Evolutionary conservation across 352 stramenopile genomes (phyloP), one percentile per base, ranked within the genome.

Genomic region (Blastocystis sp.): DNA sequence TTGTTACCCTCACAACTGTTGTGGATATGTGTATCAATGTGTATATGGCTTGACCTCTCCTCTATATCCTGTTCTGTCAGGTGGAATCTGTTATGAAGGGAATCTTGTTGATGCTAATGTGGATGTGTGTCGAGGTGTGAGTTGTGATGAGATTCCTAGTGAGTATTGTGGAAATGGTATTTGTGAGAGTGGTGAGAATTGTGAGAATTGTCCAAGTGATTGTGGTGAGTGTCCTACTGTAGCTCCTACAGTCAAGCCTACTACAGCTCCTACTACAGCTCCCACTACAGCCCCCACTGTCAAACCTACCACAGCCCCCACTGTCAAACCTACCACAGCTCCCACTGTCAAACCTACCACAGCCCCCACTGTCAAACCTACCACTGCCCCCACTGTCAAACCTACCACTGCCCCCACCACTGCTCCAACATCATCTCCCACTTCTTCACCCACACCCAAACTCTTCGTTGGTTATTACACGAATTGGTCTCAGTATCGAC

Each of bases 1-100:
- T 19, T 84, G 73, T 40, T 84, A 84, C 69, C 73, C 73, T 58
- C 73, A 84, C 58, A 70, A 84, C 33, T 84, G 73, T 40, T 84
- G 73, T 40, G 73, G 73, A 27, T 84, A 44, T 57, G 35, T 84
- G 4, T 51, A 70, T 48, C 73, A 84, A 44, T 84, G 73, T 57
- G 73, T 84, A 17, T 70, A 70, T 84, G 73, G 73, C 1, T 33
- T 24, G 30, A 66, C 27, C 0, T 84, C 54, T 62, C 54, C 54
- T n/a, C 15, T 84, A 2, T 84, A 84, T 30, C 9, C 33, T 73
- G 30, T 70, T n/a, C 33, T 70, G 27, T n/a, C 22, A 69, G 73
- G 73, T 24, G 54, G 33, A 51, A n/a, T 84, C 19, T 84, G 73
- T 40, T 84, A 84, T 44, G 48, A 84, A 24, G 73, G 73, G 19